These are phyloP conservation scores for Pleodorina starrii DNA, from an alignment of 139 green algal genomes.

Conservation along the genomic window DNA sequence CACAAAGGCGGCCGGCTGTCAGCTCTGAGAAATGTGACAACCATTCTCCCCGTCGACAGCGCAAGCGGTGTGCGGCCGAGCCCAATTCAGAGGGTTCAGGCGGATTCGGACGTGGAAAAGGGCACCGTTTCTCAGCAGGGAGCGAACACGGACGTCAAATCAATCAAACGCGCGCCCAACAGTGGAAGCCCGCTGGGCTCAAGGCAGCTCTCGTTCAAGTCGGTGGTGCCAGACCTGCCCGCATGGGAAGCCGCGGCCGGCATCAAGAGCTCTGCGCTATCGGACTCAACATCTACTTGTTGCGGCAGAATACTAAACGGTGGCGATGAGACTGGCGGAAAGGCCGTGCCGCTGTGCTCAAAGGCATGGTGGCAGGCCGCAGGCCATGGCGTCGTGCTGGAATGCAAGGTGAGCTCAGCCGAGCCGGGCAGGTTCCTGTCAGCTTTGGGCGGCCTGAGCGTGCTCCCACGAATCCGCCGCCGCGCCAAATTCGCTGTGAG, in stretches of 20 bases:
- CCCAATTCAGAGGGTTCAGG: neutral
- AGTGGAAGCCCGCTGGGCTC: slow-evolving; percentile 1
- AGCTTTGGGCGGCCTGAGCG: too few species aligned
- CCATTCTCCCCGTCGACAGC: neutral
- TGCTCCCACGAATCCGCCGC: too few species aligned
- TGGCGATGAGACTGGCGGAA: neutral
- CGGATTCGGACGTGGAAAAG: slow-evolving; percentile 1
- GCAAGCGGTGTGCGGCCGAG: neutral
- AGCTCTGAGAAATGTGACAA: neutral
- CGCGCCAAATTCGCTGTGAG: too few species aligned
- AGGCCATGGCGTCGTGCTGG: neutral
- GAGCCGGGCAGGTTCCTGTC: too few species aligned
- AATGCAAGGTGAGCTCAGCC: slow-evolving; percentile 15
- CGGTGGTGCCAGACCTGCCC: neutral
- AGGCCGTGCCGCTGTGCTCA: neutral
- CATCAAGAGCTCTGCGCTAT: neutral
- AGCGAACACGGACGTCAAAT: neutral
- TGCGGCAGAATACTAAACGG: neutral
- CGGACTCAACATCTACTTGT: neutral
- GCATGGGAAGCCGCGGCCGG: slow-evolving; percentile 19
- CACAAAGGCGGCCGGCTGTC: neutral
- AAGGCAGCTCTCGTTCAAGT: neutral
- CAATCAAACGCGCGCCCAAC: neutral
- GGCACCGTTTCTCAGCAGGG: neutral
- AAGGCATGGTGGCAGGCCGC: neutral